Percentiles rank a stretch among this genome's conserved stretches.
These are phyloP conservation scores for Yarrowia sp. DNA, from an alignment of 805 yeast genomes.

Conservation along the genomic window DNA sequence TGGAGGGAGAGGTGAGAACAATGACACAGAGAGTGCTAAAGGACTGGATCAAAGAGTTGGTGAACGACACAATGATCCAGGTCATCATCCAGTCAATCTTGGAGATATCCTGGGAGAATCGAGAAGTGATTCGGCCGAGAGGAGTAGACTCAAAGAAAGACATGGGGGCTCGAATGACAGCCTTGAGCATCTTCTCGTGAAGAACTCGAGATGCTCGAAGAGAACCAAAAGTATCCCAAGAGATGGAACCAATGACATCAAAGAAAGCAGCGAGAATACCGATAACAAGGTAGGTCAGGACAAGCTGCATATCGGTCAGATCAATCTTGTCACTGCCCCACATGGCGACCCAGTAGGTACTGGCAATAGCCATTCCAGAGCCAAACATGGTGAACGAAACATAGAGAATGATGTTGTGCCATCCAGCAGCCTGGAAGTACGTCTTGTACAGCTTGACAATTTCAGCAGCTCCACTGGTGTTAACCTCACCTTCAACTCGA, in stretches of 20 bases:
- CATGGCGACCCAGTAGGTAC: conserved; percentile 80
- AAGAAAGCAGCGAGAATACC: conserved; percentile 48
- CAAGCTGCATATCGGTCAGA: conserved; percentile 54
- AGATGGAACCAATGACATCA: conserved; percentile 55
- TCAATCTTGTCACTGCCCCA: conserved; percentile 81
- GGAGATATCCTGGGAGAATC: conserved; percentile 87
- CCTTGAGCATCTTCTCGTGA: conserved; percentile 72
- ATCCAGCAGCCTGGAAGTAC: conserved; percentile 79
- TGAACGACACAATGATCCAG: conserved; percentile 40
- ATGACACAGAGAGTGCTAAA: conserved; percentile 71
- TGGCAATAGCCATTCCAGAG: conserved; percentile 56
- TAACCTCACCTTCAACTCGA: conserved; percentile 7
- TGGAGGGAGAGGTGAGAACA: conserved; percentile 76
- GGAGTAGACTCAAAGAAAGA: conserved; percentile 93
- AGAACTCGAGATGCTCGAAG: conserved; percentile 39
- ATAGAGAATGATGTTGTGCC: conserved; percentile 28
- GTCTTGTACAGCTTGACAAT: conserved; percentile 63
- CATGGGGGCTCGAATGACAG: conserved; percentile 88
- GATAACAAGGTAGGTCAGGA: conserved; percentile 70
- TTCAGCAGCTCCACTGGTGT: conserved; percentile 4
- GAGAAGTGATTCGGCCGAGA: conserved; percentile 82
- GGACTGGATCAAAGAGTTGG: conserved; percentile 43
- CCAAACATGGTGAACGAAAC: conserved; percentile 47
- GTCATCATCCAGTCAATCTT: conserved; percentile 73
- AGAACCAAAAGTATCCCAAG: conserved; percentile 50